phyloP scores from a whole-genome alignment of 768 basidiomycete genomes.

The Mycena kentingensis region DNA sequence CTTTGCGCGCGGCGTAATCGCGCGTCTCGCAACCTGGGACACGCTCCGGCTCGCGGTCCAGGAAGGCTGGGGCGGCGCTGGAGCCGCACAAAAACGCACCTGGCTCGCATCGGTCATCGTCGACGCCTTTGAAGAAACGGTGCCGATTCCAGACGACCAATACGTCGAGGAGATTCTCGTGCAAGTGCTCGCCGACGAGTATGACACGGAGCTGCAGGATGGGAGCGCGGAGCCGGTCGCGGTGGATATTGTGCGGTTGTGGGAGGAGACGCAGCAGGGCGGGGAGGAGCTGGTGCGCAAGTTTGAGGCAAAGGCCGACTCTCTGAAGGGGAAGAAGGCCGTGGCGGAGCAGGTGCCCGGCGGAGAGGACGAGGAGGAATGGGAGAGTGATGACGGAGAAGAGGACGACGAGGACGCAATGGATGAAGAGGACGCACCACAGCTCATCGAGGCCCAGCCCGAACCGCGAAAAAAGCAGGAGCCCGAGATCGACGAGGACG shows the following conservation, averaged over 20 bases:
- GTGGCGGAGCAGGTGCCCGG: conserved; percentile 44
- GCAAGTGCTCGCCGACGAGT: conserved; percentile 87
- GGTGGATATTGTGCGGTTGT: conserved; percentile 67
- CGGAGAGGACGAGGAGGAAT: conserved; percentile 47
- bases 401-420: conserved; percentile 48
- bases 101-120: conserved; percentile 85
- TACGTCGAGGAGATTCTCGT: conserved; percentile 82
- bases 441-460: conserved; percentile 46
- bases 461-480: conserved; percentile 51
- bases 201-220: conserved; percentile 82
- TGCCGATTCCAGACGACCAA: conserved; percentile 56
- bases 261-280: conserved; percentile 54
- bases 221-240: conserved; percentile 77
- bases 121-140: conserved; percentile 70
- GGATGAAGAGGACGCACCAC: conserved; percentile 52
- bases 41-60: conserved; percentile 85
- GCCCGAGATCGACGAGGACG: conserved; percentile 87
- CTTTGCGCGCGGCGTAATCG: conserved; percentile 85
- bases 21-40: conserved; percentile 82
- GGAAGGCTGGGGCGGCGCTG: conserved; percentile 84
- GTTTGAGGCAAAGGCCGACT: conserved; percentile 68
- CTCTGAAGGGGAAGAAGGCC: conserved; percentile 56
- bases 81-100: conserved; percentile 66
- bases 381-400: conserved; percentile 42
- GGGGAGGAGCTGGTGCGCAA: conserved; percentile 51